These are phyloP conservation scores for Datura wrightii DNA, from an alignment of 257 asterid species.

Conservation along the genomic window DNA sequence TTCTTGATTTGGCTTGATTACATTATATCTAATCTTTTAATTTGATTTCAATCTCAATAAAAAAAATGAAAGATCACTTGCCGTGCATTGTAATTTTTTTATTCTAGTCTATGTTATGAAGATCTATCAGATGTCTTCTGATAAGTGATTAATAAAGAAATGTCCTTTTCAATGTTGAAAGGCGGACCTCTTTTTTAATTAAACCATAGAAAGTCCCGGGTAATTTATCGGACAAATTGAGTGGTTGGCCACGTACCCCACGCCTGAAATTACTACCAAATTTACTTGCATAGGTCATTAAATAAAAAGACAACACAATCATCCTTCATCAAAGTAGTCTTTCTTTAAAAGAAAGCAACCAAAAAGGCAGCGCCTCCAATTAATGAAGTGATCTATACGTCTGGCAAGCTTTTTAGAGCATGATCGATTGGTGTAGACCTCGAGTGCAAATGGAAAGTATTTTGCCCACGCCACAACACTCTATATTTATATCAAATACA, in stretches of 20 bases:
- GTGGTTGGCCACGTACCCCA: neutral
- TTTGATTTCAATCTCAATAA: neutral
- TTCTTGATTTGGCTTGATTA: neutral
- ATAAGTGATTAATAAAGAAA: neutral
- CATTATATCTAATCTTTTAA: neutral
- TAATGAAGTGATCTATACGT: slow-evolving; percentile 23
- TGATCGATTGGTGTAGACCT: neutral
- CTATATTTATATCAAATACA: neutral
- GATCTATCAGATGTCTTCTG: neutral
- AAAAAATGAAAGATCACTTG: neutral
- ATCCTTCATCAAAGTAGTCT: neutral
- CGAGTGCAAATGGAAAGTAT: neutral
- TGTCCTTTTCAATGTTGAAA: neutral
- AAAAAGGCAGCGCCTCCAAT: slow-evolving; percentile 4
- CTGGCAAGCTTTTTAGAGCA: neutral
- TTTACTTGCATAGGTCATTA: slow-evolving; percentile 4
- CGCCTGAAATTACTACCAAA: slow-evolving; percentile 22
- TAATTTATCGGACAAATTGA: neutral
- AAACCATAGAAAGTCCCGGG: neutral
- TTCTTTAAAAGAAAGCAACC: slow-evolving; percentile 28
- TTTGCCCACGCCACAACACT: neutral
- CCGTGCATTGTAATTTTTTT: neutral
- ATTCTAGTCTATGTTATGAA: neutral
- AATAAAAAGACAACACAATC: slow-evolving; percentile 15
- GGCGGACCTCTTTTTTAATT: neutral